Evolutionary conservation across 2,329 filamentous ascomycete genomes (phyloP).

Genomic region (Parascedosporium putredinis): DNA sequence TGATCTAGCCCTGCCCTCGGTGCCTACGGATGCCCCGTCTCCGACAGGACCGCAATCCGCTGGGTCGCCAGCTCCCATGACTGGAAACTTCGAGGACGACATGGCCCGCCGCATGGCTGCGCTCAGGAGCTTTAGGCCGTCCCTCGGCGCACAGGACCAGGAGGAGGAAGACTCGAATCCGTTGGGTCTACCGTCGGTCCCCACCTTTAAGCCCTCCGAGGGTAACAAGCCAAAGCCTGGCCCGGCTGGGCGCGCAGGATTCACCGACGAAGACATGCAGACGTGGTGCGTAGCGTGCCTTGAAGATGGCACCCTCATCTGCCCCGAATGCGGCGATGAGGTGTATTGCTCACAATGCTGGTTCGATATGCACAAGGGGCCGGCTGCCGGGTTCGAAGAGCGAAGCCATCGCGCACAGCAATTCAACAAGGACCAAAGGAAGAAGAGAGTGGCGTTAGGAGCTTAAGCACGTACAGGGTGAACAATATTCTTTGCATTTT

Average conservation of each 20-base stretch:
- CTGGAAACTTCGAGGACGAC: conserved; percentile 29
- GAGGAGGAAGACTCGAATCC: conserved; percentile 18
- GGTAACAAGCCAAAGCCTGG: conserved; percentile 19
- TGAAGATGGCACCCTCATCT: conserved; percentile 64
- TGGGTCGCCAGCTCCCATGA: conserved; percentile 12
- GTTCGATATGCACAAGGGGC: conserved; percentile 68
- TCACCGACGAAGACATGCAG: conserved; percentile 61
- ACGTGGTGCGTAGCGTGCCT: conserved; percentile 77
- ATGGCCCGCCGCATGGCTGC: conserved; percentile 43
- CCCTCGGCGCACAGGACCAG: conserved; percentile 14
- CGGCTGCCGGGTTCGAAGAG: conserved; percentile 60
- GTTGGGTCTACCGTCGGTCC: conserved; percentile 37
- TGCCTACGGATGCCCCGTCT: conserved; percentile 30
- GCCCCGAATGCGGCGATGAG: conserved; percentile 60
- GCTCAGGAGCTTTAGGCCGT: conserved; percentile 27
- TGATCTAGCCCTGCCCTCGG: conserved; percentile 34
- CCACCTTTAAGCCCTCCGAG: conserved; percentile 36
- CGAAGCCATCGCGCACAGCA: conserved; percentile 56
- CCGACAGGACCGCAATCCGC: conserved; percentile 11
- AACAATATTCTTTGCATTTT: not conserved
- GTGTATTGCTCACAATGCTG: conserved; percentile 72
- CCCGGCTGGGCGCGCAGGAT: conserved; percentile 15
- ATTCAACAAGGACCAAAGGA: conserved; percentile 30
- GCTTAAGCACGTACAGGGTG: conserved; percentile 15
- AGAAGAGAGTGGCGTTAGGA: conserved; percentile 25